phyloP scores from a whole-genome alignment of 768 basidiomycete genomes.

The Russula olivacea region DNA sequence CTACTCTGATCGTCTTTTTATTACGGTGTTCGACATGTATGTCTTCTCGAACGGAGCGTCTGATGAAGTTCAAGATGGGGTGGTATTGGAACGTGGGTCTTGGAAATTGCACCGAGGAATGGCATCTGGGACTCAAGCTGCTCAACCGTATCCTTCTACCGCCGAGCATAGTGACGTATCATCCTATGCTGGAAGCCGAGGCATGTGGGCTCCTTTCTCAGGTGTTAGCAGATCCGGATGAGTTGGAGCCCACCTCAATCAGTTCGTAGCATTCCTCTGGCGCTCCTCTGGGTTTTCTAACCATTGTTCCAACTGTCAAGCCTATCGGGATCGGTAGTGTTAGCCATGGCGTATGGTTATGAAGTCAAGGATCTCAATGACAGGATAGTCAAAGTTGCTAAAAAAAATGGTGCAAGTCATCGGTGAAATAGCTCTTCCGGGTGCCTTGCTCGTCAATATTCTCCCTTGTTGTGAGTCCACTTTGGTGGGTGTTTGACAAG shows the following conservation, averaged over 20 bases:
- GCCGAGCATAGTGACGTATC: background rate
- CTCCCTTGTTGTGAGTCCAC: slow-evolving; percentile 5
- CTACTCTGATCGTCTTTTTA: slow-evolving; percentile 5
- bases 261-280: background rate
- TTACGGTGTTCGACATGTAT: slow-evolving; percentile 10
- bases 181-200: slow-evolving; percentile 2
- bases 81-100: slow-evolving; percentile 2
- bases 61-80: background rate
- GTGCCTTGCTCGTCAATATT: slow-evolving; percentile 12
- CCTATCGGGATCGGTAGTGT: background rate
- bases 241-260: slow-evolving; percentile 8
- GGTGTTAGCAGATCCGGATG: background rate
- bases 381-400: background rate
- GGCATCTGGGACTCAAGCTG: slow-evolving; percentile 5
- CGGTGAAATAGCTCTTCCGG: background rate
- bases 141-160: slow-evolving; percentile 12
- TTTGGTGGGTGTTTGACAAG: too few relatives aligned
- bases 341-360: slow-evolving; percentile 11
- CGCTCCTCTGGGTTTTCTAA: background rate
- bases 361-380: background rate
- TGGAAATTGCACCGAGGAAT: background rate
- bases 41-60: background rate
- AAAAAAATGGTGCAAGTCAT: background rate
- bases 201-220: background rate
- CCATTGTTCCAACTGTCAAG: background rate